A percentile compares a stretch with the other conserved stretches of the same genome.
Conservation (phyloP, 2,329 filamentous ascomycete species). For the Colletotrichum musae region DNA sequence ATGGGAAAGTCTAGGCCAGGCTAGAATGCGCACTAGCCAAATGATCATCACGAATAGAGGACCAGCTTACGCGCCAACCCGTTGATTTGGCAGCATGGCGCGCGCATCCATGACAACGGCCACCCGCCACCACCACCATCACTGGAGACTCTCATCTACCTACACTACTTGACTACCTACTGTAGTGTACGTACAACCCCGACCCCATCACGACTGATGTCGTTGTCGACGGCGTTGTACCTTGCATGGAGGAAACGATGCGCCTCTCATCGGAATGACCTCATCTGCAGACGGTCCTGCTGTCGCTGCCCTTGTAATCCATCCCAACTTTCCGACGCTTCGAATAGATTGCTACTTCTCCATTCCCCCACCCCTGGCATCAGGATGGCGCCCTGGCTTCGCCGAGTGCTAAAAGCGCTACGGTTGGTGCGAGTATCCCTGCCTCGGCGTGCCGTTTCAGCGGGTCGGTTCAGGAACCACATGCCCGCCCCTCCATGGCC, state of each 20-base stretch:
- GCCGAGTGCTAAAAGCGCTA: slow-evolving; percentile 21
- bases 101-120: slow-evolving; percentile 24
- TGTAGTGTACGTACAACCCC: too few relatives aligned
- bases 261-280: slow-evolving; percentile 26
- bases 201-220: neutral
- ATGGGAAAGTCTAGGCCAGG: slow-evolving; percentile 27
- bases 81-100: slow-evolving; percentile 28
- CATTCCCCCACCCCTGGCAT: slow-evolving; percentile 22
- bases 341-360: slow-evolving; percentile 38
- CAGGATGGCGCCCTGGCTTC: slow-evolving; percentile 17
- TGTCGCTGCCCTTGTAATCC: slow-evolving; percentile 8
- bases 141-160: too few relatives aligned
- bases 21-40: slow-evolving; percentile 29
- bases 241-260: slow-evolving; percentile 27
- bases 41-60: slow-evolving; percentile 21
- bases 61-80: slow-evolving; percentile 35
- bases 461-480: slow-evolving; percentile 36
- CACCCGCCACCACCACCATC: too few relatives aligned
- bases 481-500: slow-evolving; percentile 23
- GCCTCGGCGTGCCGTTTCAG: slow-evolving; percentile 33
- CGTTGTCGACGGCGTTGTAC: slow-evolving; percentile 12
- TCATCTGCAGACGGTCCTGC: slow-evolving; percentile 17
- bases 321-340: slow-evolving; percentile 41
- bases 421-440: slow-evolving; percentile 27
- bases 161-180: too few relatives aligned